Conservation (phyloP, 2,329 filamentous ascomycete species). For the Ceratocystis cubensis region DNA sequence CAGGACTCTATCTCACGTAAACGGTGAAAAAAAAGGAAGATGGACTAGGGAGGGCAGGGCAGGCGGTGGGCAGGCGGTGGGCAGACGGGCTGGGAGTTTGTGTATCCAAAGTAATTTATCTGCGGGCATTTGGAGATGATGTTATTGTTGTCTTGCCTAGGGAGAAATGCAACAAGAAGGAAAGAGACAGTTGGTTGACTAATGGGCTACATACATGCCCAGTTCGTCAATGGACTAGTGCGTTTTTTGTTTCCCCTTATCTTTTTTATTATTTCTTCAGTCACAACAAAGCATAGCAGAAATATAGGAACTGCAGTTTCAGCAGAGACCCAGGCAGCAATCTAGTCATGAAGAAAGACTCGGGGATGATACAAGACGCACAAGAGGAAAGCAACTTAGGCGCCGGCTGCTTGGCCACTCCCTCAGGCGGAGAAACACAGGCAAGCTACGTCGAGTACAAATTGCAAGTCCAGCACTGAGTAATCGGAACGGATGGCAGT, state of each 20-base stretch:
- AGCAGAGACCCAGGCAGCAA: not conserved
- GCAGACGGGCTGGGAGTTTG: not conserved
- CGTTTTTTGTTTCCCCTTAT: too few species aligned
- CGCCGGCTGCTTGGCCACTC: not conserved
- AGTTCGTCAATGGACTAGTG: too few species aligned
- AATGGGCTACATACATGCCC: too few species aligned
- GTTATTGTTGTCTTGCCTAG: not conserved
- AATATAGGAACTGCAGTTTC: not conserved
- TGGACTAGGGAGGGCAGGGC: too few species aligned
- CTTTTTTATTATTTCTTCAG: not conserved
- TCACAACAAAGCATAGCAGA: not conserved
- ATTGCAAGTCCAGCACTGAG: not conserved
- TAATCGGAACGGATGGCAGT: not conserved
- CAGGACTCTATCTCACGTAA: too few species aligned
- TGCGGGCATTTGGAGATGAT: not conserved
- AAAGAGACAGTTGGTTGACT: not conserved
- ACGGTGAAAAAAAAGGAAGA: too few species aligned
- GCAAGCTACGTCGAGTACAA: not conserved
- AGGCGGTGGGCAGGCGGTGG: not conserved
- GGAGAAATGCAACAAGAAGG: not conserved
- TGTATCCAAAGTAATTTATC: not conserved
- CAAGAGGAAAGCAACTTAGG: not conserved
- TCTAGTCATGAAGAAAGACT: not conserved
- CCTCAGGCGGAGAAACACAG: not conserved
- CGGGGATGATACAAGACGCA: not conserved